Conservation (phyloP, 352 stramenopile species). For the Phytophthora cactorum region DNA sequence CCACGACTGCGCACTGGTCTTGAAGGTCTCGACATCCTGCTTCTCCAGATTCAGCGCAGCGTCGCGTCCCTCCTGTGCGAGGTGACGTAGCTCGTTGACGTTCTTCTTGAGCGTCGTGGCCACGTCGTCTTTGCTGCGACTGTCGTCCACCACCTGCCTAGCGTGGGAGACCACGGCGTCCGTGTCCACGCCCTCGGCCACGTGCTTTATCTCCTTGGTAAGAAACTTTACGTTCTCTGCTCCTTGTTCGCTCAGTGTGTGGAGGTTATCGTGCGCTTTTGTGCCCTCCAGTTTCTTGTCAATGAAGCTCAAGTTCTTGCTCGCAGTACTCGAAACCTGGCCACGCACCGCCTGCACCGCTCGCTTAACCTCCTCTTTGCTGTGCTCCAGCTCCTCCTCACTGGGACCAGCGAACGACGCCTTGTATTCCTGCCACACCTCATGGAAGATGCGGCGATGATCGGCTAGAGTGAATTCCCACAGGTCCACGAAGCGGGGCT, state of each 20-base stretch:
- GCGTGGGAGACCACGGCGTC: conserved; percentile 66
- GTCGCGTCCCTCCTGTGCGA: conserved; percentile 66
- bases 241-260: conserved; percentile 52
- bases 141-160: conserved; percentile 60
- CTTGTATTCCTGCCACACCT: conserved; percentile 82
- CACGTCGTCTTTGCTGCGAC: conserved; percentile 74
- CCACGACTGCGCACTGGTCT: conserved; percentile 75
- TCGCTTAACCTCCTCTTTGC: conserved; percentile 67
- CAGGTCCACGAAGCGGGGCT: conserved; percentile 71
- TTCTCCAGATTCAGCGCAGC: conserved; percentile 64
- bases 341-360: conserved; percentile 51
- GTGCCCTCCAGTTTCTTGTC: conserved; percentile 75
- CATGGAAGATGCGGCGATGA: conserved; percentile 60
- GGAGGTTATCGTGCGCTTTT: conserved; percentile 63
- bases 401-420: conserved; percentile 57
- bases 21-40: conserved; percentile 67
- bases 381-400: conserved; percentile 66
- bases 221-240: conserved; percentile 65
- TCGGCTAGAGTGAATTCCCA: conserved; percentile 82
- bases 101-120: conserved; percentile 74
- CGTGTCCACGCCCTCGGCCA: conserved; percentile 65
- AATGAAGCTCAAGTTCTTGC: conserved; percentile 64
- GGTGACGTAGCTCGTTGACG: conserved; percentile 66
- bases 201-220: conserved; percentile 55
- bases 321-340: conserved; percentile 61